Percentiles rank a stretch among this genome's conserved stretches.
phyloP scores from a whole-genome alignment of 495 filamentous ascomycete species.

The Tuber indicum region DNA sequence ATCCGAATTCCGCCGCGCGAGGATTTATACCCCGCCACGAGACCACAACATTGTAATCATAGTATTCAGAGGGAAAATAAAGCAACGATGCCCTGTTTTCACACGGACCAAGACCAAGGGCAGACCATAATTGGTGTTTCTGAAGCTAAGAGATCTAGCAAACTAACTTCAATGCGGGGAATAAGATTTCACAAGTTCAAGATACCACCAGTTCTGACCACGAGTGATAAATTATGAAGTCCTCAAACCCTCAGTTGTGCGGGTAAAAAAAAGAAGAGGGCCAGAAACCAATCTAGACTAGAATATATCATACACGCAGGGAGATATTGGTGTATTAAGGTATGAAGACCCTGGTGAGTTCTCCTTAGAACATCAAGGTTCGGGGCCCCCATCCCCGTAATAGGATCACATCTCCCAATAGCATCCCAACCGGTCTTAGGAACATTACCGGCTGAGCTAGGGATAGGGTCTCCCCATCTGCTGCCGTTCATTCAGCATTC shows the following conservation, averaged over 20 bases:
- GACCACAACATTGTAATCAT: background rate
- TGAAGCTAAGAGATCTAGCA: background rate
- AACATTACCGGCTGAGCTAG: conserved; percentile 39
- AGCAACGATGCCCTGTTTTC: background rate
- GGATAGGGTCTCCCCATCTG: conserved; percentile 36
- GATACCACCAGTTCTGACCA: background rate
- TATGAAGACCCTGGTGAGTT: conserved; percentile 22
- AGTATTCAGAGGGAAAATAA: background rate
- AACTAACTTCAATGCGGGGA: background rate
- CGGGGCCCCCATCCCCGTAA: conserved; percentile 49
- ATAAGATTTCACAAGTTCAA: background rate
- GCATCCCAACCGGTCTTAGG: conserved; percentile 58
- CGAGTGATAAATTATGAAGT: conserved; percentile 1
- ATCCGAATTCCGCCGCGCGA: background rate
- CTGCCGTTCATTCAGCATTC: conserved; percentile 50
- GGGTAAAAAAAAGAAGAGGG: background rate
- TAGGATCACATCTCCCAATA: conserved; percentile 51
- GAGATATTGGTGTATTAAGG: background rate
- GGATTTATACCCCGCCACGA: background rate
- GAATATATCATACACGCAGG: conserved; percentile 11
- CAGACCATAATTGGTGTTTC: background rate
- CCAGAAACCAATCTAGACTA: background rate
- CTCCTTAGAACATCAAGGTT: conserved; percentile 45
- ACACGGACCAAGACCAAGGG: background rate
- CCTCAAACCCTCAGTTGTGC: background rate